Percentiles rank a stretch among this genome's conserved stretches.
These are phyloP conservation scores for Cokeromyces recurvatus DNA, from an alignment of 371 early-diverging fungal species.

Conservation along the genomic window DNA sequence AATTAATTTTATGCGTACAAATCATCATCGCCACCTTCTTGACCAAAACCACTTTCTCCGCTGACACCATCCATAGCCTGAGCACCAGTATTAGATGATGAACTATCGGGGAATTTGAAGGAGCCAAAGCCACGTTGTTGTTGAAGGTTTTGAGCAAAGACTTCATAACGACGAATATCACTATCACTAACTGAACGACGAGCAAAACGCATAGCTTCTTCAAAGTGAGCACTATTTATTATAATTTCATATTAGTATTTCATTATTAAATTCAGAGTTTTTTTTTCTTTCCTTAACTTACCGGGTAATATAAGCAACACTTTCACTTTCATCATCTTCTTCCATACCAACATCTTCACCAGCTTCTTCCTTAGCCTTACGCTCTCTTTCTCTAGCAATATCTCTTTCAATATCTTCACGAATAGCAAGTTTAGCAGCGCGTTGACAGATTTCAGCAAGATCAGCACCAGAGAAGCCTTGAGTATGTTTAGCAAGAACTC, in stretches of 20 bases:
- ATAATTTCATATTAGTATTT: conserved; percentile 5
- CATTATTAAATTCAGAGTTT: background rate
- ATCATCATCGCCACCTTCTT: conserved; percentile 54
- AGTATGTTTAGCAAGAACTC: conserved; percentile 85
- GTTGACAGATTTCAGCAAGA: conserved; percentile 99
- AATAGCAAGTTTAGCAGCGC: conserved; percentile 99
- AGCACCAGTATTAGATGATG: conserved; percentile 28
- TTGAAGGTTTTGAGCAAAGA: conserved; percentile 98
- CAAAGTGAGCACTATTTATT: conserved; percentile 92
- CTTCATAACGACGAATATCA: conserved; percentile 98
- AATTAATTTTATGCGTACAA: conserved; percentile 57
- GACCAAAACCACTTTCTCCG: conserved; percentile 40
- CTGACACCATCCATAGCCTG: conserved; percentile 30
- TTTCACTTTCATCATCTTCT: conserved; percentile 76
- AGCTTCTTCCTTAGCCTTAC: conserved; percentile 64
- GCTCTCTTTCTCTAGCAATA: conserved; percentile 66
- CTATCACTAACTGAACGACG: conserved; percentile 96
- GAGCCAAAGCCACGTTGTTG: conserved; percentile 86
- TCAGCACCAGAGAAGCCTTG: conserved; percentile 99
- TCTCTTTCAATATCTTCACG: conserved; percentile 98
- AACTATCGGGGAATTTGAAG: conserved; percentile 89
- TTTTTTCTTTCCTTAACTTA: no score
- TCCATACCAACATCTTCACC: conserved; percentile 74
- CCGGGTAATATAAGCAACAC: conserved; percentile 89
- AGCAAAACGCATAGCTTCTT: conserved; percentile 97